Evolutionary conservation across 1,139 yeast genomes (phyloP).

Genomic region (Pichia sp.): DNA sequence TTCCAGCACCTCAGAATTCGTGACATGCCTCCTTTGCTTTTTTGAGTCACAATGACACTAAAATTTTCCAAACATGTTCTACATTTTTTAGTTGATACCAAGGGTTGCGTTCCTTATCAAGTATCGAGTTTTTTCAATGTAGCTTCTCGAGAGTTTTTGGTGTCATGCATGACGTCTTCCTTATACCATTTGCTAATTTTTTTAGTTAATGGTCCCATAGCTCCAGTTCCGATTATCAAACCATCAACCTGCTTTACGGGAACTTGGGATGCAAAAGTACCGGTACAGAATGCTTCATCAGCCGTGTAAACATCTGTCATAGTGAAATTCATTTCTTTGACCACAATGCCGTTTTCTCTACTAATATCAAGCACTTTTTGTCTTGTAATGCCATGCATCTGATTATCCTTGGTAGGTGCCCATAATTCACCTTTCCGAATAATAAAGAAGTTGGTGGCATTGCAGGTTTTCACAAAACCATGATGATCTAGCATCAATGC

Average conservation of each 20-base stretch:
- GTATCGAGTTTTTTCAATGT: neutral
- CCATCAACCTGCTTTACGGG: slow-evolving; percentile 11
- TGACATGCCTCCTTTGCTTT: no score
- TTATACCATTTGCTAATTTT: slow-evolving; percentile 8
- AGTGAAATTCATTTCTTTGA: slow-evolving; percentile 9
- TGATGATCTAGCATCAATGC: slow-evolving; percentile 11
- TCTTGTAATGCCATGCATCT: slow-evolving; percentile 15
- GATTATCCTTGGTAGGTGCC: slow-evolving; percentile 13
- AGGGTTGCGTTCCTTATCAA: no score
- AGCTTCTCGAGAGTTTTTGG: neutral
- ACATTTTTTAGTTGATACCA: no score
- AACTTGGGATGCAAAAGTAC: slow-evolving; percentile 14
- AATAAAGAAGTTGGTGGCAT: slow-evolving; percentile 13
- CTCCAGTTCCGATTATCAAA: slow-evolving; percentile 4
- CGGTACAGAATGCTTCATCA: slow-evolving; percentile 12
- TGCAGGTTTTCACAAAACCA: slow-evolving; percentile 14
- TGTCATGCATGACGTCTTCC: slow-evolving; percentile 2
- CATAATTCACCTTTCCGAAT: slow-evolving; percentile 11
- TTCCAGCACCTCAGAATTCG: no score
- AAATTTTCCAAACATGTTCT: no score
- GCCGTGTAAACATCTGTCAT: slow-evolving; percentile 11
- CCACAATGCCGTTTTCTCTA: slow-evolving; percentile 4
- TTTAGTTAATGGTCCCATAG: slow-evolving; percentile 7
- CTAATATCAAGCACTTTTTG: slow-evolving; percentile 10
- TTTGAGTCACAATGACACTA: no score